Evolutionary conservation across 306 rosid species (phyloP).

Genomic region (Alnus rubra): DNA sequence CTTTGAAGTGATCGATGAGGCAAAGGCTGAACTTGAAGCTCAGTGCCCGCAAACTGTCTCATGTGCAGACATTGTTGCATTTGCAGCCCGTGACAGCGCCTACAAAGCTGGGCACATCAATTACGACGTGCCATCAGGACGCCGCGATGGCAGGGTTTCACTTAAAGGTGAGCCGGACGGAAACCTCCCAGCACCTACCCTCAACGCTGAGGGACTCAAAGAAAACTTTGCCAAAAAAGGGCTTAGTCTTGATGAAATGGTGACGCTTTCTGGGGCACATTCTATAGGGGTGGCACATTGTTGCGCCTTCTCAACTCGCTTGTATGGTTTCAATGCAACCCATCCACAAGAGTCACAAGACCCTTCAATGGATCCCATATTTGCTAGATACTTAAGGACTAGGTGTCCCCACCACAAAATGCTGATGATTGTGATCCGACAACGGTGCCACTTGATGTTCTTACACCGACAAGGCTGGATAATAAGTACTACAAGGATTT

Average conservation of each 20-base stretch:
- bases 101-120: not conserved
- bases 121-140: slow-evolving; percentile 14
- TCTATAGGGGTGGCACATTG: slow-evolving; percentile 8
- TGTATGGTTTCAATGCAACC: slow-evolving; percentile 1
- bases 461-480: slow-evolving; percentile 5
- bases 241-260: slow-evolving; percentile 15
- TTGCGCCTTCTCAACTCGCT: not conserved
- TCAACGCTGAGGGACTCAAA: slow-evolving; percentile 1
- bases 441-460: slow-evolving; percentile 12
- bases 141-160: slow-evolving; percentile 17
- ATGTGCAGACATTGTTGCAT: slow-evolving; percentile 45
- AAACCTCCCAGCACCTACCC: not conserved
- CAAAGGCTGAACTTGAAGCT: slow-evolving; percentile 40
- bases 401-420: slow-evolving; percentile 14
- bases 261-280: slow-evolving; percentile 27
- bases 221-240: not conserved
- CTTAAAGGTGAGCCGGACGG: not conserved
- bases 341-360: slow-evolving; percentile 20
- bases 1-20: slow-evolving; percentile 42
- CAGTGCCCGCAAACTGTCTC: slow-evolving; percentile 44
- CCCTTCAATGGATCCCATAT: slow-evolving; percentile 22
- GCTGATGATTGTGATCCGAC: not conserved
- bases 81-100: slow-evolving; percentile 43
- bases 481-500: slow-evolving; percentile 5
- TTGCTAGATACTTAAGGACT: slow-evolving; percentile 1